phyloP scores from a whole-genome alignment of 345 rosid genomes.

The Syzygium oleosum region DNA sequence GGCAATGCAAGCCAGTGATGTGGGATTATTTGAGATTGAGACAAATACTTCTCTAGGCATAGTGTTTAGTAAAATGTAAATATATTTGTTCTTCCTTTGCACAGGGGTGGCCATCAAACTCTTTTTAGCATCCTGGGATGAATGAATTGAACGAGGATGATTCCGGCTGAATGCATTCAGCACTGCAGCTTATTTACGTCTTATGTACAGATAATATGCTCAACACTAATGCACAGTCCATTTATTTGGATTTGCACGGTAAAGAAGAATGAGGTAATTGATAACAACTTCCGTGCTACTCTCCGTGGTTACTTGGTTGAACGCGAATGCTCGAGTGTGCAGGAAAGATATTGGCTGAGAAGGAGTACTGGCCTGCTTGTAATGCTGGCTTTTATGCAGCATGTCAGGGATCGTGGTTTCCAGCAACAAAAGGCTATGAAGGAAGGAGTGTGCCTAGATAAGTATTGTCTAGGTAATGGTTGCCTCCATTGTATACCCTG shows the following conservation, averaged over 20 bases:
- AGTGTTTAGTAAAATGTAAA: too few species aligned
- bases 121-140: not conserved
- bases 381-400: constrained; percentile 50
- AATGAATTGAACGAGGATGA: not conserved
- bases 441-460: too few species aligned
- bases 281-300: constrained; percentile 1
- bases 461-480: too few species aligned
- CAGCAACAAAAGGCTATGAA: constrained; percentile 10
- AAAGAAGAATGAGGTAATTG: constrained; percentile 7
- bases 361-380: constrained; percentile 62
- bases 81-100: not conserved
- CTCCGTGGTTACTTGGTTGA: constrained; percentile 10
- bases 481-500: not conserved
- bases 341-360: constrained; percentile 25
- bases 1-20: too few species aligned
- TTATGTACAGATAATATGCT: constrained; percentile 21
- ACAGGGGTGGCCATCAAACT: not conserved
- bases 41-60: not conserved
- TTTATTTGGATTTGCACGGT: constrained; percentile 25
- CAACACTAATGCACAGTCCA: constrained; percentile 34
- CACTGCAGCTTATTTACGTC: constrained; percentile 33
- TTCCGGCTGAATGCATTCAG: constrained; percentile 28
- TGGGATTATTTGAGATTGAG: not conserved
- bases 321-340: constrained; percentile 36
- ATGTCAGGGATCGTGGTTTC: constrained; percentile 62